Percentiles rank a stretch among this genome's conserved stretches.
Conservation (phyloP, 768 basidiomycete genomes). For the Sutorius australiensis region DNA sequence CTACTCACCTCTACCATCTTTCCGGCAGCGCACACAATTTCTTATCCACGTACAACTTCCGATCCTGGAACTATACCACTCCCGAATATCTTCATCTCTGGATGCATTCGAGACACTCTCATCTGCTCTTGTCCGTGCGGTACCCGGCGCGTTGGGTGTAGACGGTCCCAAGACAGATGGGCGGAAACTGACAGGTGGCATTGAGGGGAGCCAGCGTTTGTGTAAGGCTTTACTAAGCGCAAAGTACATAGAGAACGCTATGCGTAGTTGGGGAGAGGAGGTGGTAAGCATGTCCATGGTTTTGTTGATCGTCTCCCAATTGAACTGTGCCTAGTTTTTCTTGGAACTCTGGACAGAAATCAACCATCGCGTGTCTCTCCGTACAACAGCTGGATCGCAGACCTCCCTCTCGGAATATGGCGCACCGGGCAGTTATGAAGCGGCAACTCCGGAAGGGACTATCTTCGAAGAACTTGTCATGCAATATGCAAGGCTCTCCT, state of each 20-base stretch:
- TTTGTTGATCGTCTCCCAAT: neutral
- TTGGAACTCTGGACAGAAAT: slow-evolving; percentile 87
- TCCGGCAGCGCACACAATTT: slow-evolving; percentile 77
- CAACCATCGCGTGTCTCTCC: slow-evolving; percentile 53
- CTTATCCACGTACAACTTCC: slow-evolving; percentile 83
- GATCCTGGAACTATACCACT: slow-evolving; percentile 70
- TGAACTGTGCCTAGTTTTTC: slow-evolving; percentile 64
- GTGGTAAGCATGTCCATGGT: slow-evolving; percentile 48
- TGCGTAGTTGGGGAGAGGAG: slow-evolving; percentile 88
- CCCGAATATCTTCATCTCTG: slow-evolving; percentile 75
- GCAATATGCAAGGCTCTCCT: slow-evolving; percentile 56
- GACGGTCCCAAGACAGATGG: slow-evolving; percentile 44
- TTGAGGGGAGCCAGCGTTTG: slow-evolving; percentile 77
- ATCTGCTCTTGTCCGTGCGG: slow-evolving; percentile 81
- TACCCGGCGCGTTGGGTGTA: slow-evolving; percentile 84
- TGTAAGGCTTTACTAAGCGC: slow-evolving; percentile 86
- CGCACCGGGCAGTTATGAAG: slow-evolving; percentile 8
- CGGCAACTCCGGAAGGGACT: slow-evolving; percentile 50
- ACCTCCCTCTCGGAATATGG: slow-evolving; percentile 48
- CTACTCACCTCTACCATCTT: slow-evolving; percentile 81
- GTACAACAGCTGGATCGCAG: slow-evolving; percentile 47
- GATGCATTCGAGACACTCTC: slow-evolving; percentile 94
- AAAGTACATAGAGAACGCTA: slow-evolving; percentile 61
- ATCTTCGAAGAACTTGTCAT: slow-evolving; percentile 77
- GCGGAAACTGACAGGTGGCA: slow-evolving; percentile 70